Evolutionary conservation across 192 early-diverging fungal genomes (phyloP), one percentile per base, ranked within the genome.

Genomic region (Spizellomyces sp.): DNA sequence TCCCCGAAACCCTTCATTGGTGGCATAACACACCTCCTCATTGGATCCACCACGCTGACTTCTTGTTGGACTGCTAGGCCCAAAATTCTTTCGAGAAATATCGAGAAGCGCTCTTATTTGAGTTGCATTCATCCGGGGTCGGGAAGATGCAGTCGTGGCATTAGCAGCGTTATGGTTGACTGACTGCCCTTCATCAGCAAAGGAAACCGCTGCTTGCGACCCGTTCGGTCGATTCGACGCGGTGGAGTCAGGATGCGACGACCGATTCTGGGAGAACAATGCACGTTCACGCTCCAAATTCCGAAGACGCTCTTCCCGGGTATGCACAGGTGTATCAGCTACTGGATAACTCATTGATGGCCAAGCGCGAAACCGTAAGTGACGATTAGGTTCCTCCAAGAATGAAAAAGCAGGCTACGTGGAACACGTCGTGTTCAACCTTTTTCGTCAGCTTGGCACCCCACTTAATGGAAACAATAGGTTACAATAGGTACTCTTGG

Each of bases 281-380:
- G 48, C 7, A 14, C 75, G 75, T 45, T 76, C 75, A 21, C 67
- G 62, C 44, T 76, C 75, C 15, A 76, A 61, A 6, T 76, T 58
- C 17, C 75, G 75, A 9, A 76, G 67, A n/a, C 75, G 75, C 12
- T 76, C 68, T 45, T 70, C 41, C 9, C 75, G 66, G 9, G 64
- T 60, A n/a, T 54, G 50, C 50, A 36, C 27, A 36, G 27, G 27
- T 36, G 27, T 36, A 36, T 36, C 27, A 36, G 27, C 27, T 36
- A 36, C 27, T 36, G 27, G 3, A 36, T 0, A 36, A 3, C 27
- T 36, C 27, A 36, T 36, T 36, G 27, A 3, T 36, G 27, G 27
- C 27, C 27, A 36, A 36, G 27, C 27, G 3, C 1, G 27, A 36
- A 36, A 36, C 27, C 27, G 27, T 36, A 36, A 36, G 27, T 36